A percentile compares a stretch with the other conserved stretches of the same genome.
phyloP scores from a whole-genome alignment of 805 yeast genomes.

The Phaffomyces opuntiae region DNA sequence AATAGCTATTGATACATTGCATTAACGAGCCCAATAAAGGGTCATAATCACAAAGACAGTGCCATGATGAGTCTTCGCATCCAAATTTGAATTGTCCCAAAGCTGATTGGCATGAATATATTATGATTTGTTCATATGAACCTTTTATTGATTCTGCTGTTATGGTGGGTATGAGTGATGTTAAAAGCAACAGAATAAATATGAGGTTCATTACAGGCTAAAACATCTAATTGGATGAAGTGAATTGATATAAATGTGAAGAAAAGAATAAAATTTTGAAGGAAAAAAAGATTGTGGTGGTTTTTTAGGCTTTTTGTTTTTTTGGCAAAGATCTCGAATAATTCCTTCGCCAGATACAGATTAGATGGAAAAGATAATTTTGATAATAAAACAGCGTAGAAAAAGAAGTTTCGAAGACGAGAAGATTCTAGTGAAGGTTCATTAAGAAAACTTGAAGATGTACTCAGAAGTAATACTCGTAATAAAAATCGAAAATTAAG shows the following conservation, averaged over 20 bases:
- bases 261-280: background rate
- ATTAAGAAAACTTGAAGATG: too few species aligned
- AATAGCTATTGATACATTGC: slow-evolving; percentile 15
- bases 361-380: slow-evolving; percentile 8
- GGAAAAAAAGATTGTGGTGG: background rate
- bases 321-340: too few species aligned
- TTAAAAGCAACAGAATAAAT: background rate
- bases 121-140: slow-evolving; percentile 18
- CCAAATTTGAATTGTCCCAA: slow-evolving; percentile 13
- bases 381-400: background rate
- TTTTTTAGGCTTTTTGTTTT: too few species aligned
- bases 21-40: slow-evolving; percentile 17
- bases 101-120: slow-evolving; percentile 20
- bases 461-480: too few species aligned
- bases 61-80: slow-evolving; percentile 11
- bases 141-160: slow-evolving; percentile 14
- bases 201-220: background rate
- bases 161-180: background rate
- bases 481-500: too few species aligned
- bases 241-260: too few species aligned
- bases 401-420: background rate
- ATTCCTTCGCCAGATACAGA: background rate
- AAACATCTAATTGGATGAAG: too few species aligned
- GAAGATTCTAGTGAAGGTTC: too few species aligned
- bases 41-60: slow-evolving; percentile 15